phyloP scores from a whole-genome alignment of 306 rosid genomes.

The Corylus heterophylla region DNA sequence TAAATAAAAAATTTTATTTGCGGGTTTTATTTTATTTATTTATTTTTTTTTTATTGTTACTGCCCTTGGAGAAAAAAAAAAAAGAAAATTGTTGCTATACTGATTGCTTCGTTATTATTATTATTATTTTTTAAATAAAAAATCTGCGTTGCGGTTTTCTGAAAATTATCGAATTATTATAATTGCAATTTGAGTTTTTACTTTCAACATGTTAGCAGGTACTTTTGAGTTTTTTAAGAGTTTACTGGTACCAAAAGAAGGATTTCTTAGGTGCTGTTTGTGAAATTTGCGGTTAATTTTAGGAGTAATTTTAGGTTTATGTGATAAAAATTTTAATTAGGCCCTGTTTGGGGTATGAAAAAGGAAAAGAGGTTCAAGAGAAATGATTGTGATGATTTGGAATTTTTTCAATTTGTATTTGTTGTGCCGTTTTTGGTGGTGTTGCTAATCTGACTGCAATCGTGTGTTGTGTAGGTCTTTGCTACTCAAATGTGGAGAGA shows the following conservation, averaged over 20 bases:
- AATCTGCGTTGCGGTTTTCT: neutral
- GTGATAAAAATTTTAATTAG: neutral
- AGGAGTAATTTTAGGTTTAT: neutral
- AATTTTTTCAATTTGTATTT: conserved; percentile 4
- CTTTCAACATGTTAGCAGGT: neutral
- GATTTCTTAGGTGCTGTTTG: neutral
- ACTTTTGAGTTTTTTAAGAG: neutral
- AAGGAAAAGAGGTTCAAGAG: neutral
- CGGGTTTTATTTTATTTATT: neutral
- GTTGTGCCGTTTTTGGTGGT: neutral
- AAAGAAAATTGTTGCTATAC: neutral
- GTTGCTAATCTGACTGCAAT: conserved; percentile 11
- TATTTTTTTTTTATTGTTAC: no score
- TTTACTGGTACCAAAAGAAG: neutral
- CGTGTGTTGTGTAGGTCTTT: conserved; percentile 47
- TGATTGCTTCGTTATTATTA: neutral
- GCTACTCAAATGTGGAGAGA: conserved; percentile 49
- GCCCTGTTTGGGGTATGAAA: neutral
- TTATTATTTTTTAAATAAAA: neutral
- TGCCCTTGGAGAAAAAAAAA: neutral
- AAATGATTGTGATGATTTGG: neutral
- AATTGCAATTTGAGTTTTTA: no score
- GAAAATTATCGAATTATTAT: neutral
- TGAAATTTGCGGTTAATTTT: neutral
- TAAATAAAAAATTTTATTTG: neutral